Conservation (phyloP, 345 rosid genomes). For the Theobroma cacao region DNA sequence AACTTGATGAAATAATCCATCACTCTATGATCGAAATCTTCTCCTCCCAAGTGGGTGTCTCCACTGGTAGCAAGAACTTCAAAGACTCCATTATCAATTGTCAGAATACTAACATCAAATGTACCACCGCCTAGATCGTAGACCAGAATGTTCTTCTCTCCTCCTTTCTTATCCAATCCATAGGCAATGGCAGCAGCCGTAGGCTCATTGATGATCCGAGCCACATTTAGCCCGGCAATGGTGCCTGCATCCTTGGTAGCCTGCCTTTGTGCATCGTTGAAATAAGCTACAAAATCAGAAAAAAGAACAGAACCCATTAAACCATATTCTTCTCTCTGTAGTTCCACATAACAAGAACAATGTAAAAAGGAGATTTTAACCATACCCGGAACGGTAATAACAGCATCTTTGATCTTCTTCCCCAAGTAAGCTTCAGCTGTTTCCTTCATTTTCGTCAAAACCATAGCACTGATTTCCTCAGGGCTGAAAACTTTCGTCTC, state of each 20-base stretch:
- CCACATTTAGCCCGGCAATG: slow-evolving; percentile 47
- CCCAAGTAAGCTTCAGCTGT: slow-evolving; percentile 52
- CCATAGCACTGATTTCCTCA: slow-evolving; percentile 42
- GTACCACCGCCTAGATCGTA: slow-evolving; percentile 54
- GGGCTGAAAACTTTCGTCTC: slow-evolving; percentile 15
- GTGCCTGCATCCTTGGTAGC: slow-evolving; percentile 52
- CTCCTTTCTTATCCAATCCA: slow-evolving; percentile 42
- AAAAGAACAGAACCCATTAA: neutral
- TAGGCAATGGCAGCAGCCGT: slow-evolving; percentile 51
- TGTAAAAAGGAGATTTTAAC: neutral
- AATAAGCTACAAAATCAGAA: slow-evolving; percentile 36
- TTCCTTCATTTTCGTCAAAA: slow-evolving; percentile 44
- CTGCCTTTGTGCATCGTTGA: slow-evolving; percentile 52
- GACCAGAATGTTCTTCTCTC: slow-evolving; percentile 44
- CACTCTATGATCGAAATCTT: slow-evolving; percentile 43
- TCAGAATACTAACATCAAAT: slow-evolving; percentile 45
- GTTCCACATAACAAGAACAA: neutral
- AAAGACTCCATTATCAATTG: slow-evolving; percentile 47
- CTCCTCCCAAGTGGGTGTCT: slow-evolving; percentile 53
- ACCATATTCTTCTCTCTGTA: neutral
- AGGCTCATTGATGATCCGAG: slow-evolving; percentile 47
- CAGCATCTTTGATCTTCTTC: slow-evolving; percentile 48
- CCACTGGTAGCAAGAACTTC: slow-evolving; percentile 48
- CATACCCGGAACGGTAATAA: slow-evolving; percentile 48
- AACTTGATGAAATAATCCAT: slow-evolving; percentile 49